phyloP scores from a whole-genome alignment of 2,329 filamentous ascomycete species.

The Capronia epimyces region DNA sequence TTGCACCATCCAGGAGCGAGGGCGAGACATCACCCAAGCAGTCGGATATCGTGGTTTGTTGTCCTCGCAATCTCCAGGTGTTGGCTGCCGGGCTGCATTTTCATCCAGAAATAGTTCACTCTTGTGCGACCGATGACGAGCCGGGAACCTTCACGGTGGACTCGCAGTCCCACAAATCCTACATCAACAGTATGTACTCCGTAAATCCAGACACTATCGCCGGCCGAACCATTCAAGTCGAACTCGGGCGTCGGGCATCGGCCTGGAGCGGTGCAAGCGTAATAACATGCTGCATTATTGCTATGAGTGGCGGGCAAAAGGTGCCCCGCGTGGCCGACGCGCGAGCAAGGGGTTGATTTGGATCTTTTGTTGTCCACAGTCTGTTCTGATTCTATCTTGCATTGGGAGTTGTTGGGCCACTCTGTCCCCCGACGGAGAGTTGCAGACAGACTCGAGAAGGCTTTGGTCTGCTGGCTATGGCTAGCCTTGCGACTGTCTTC shows the following conservation, averaged over 20 bases:
- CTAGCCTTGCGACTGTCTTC: conserved; percentile 6
- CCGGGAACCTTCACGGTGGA: conserved; percentile 23
- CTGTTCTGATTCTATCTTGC: neutral
- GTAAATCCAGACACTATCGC: neutral
- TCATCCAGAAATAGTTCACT: conserved; percentile 19
- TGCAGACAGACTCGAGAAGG: neutral
- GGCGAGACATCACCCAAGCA: neutral
- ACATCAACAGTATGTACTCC: neutral
- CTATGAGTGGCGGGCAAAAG: neutral
- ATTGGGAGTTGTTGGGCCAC: neutral
- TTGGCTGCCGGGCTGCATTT: conserved; percentile 14
- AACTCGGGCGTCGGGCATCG: conserved; percentile 3
- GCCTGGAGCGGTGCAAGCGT: neutral
- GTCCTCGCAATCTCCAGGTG: conserved; percentile 16
- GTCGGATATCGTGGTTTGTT: conserved; percentile 3
- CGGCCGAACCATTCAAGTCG: neutral
- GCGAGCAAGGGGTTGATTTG: neutral
- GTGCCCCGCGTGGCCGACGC: no score
- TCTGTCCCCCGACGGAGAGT: neutral
- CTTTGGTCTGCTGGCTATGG: neutral
- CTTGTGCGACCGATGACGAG: conserved; percentile 21
- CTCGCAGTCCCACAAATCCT: conserved; percentile 19
- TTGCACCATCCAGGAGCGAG: neutral
- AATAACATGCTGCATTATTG: no score
- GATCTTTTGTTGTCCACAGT: neutral